phyloP scores from a whole-genome alignment of 345 rosid genomes.

The Viola odorata region DNA sequence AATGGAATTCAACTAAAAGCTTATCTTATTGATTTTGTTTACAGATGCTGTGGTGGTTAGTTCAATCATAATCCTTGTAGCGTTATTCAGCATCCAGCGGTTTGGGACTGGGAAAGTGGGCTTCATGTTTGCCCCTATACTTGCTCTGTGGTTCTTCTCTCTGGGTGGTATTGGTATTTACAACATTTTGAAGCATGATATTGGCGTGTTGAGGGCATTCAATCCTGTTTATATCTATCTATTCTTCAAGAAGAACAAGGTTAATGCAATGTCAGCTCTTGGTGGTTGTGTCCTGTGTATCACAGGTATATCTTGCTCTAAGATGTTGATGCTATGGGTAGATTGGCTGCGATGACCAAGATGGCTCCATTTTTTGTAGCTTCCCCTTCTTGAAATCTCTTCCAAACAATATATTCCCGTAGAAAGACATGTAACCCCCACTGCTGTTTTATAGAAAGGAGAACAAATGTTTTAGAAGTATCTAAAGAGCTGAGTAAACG shows the following conservation, averaged over 20 bases:
- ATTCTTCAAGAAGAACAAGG: slow-evolving; percentile 77
- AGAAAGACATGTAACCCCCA: too few relatives aligned
- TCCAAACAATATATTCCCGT: too few relatives aligned
- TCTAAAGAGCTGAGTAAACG: too few relatives aligned
- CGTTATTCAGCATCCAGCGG: slow-evolving; percentile 76
- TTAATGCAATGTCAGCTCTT: slow-evolving; percentile 81
- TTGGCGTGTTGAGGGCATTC: slow-evolving; percentile 65
- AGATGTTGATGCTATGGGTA: not conserved
- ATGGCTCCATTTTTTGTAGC: slow-evolving; percentile 4
- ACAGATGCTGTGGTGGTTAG: slow-evolving; percentile 65
- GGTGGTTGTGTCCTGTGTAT: slow-evolving; percentile 96
- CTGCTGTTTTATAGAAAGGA: too few relatives aligned
- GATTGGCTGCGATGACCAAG: slow-evolving; percentile 2
- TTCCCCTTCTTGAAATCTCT: not conserved
- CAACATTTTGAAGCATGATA: slow-evolving; percentile 57
- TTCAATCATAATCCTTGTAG: slow-evolving; percentile 60
- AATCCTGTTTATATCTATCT: slow-evolving; percentile 75
- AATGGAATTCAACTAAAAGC: not conserved
- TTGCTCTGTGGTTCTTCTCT: slow-evolving; percentile 86
- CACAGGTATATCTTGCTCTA: slow-evolving; percentile 48
- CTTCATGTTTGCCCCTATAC: slow-evolving; percentile 78
- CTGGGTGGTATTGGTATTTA: slow-evolving; percentile 79
- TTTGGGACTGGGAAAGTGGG: slow-evolving; percentile 94
- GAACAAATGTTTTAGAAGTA: too few relatives aligned
- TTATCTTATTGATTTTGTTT: slow-evolving; percentile 20